These are phyloP conservation scores for Trichosporon ovoides DNA, from an alignment of 1,284 basidiomycete genomes.

Conservation along the genomic window DNA sequence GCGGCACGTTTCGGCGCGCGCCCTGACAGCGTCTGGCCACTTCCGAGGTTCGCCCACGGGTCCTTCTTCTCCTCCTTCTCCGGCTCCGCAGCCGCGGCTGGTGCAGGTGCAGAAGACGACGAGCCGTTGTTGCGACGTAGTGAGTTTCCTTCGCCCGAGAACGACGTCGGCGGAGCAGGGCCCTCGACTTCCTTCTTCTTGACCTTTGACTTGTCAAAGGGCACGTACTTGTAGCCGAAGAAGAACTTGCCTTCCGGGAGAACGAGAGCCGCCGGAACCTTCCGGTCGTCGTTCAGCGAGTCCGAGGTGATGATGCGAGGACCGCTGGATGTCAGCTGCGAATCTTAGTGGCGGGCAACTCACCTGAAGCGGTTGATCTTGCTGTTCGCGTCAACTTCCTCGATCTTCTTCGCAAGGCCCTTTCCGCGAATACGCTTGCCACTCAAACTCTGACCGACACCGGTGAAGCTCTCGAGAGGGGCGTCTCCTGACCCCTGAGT, in stretches of 20 bases:
- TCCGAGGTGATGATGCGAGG: conserved; percentile 79
- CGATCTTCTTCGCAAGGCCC: conserved; percentile 75
- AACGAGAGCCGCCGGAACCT: conserved; percentile 83
- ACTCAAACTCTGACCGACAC: conserved; percentile 77
- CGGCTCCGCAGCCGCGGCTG: background rate
- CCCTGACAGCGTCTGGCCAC: conserved; percentile 35
- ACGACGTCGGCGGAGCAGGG: conserved; percentile 25
- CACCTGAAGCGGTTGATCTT: conserved; percentile 85
- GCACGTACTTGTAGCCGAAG: conserved; percentile 77
- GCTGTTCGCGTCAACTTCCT: conserved; percentile 71
- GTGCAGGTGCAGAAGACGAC: conserved; percentile 3
- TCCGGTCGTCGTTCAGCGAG: conserved; percentile 64
- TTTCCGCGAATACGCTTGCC: conserved; percentile 89
- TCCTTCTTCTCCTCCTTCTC: conserved; percentile 32
- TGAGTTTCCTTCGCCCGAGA: conserved; percentile 41
- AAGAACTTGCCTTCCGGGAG: conserved; percentile 90
- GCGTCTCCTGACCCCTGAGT: conserved; percentile 44
- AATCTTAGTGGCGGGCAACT: conserved; percentile 46
- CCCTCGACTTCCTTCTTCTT: conserved; percentile 24
- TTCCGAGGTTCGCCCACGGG: conserved; percentile 47
- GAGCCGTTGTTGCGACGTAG: conserved; percentile 22
- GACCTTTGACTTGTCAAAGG: conserved; percentile 57
- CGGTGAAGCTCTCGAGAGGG: conserved; percentile 87
- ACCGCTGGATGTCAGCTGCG: conserved; percentile 55
- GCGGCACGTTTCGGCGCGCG: conserved; percentile 14